These are phyloP conservation scores for Trametes sanguinea DNA, from an alignment of 768 basidiomycete genomes.

Conservation along the genomic window DNA sequence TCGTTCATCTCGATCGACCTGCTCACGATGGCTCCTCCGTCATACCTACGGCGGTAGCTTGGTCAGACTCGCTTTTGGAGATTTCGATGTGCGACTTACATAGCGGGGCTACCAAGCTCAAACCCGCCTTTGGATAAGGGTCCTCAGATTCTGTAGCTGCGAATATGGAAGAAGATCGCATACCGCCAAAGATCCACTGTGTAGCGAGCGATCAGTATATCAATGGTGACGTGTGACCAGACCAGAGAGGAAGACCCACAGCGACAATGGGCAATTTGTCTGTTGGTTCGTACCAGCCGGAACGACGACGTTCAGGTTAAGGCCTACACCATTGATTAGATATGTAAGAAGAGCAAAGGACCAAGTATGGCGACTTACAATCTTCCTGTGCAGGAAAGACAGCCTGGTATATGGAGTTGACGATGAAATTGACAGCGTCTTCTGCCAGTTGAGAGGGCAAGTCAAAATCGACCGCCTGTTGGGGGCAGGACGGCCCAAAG, in stretches of 20 bases:
- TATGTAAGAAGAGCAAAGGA: neutral
- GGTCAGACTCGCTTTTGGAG: neutral
- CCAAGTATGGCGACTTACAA: neutral
- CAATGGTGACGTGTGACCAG: too few relatives aligned
- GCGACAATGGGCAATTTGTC: slow-evolving; percentile 24
- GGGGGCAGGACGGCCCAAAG: slow-evolving; percentile 44
- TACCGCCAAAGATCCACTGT: slow-evolving; percentile 34
- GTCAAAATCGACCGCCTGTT: slow-evolving; percentile 34
- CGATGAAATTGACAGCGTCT: slow-evolving; percentile 26
- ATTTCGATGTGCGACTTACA: neutral
- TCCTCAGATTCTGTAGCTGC: neutral
- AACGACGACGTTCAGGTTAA: slow-evolving; percentile 31
- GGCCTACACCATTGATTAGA: slow-evolving; percentile 13
- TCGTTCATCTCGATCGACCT: slow-evolving; percentile 45
- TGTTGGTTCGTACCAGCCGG: slow-evolving; percentile 19
- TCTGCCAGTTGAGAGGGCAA: slow-evolving; percentile 18
- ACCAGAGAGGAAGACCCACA: neutral
- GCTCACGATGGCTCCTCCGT: slow-evolving; percentile 45
- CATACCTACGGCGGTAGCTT: slow-evolving; percentile 36
- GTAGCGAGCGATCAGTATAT: neutral
- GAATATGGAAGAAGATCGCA: neutral
- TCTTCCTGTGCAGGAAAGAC: slow-evolving; percentile 18
- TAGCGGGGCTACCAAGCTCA: slow-evolving; percentile 37
- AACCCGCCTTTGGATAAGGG: slow-evolving; percentile 39
- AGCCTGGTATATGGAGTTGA: slow-evolving; percentile 14